Conservation (phyloP, 495 filamentous ascomycete species). For the Ramalina intermedia region DNA sequence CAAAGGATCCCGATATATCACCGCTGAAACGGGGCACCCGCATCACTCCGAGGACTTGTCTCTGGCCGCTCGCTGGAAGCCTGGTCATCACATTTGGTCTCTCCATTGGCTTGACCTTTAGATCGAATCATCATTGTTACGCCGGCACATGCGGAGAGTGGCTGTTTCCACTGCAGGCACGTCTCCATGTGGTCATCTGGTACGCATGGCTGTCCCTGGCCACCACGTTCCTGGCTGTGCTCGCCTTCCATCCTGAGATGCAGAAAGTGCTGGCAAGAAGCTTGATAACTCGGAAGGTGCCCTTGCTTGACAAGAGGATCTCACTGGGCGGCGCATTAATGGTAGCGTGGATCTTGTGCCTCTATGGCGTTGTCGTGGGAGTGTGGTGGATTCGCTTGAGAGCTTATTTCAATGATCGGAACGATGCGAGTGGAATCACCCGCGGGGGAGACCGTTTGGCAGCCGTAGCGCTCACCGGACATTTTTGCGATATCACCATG, state of each 20-base stretch:
- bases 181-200: slow-evolving; percentile 22
- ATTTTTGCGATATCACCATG: slow-evolving; percentile 21
- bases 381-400: slow-evolving; percentile 20
- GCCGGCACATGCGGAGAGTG: slow-evolving; percentile 22
- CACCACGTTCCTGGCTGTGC: slow-evolving; percentile 16
- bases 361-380: slow-evolving; percentile 18
- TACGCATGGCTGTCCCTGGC: slow-evolving; percentile 20
- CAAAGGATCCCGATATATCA: not conserved
- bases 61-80: slow-evolving; percentile 19
- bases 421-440: slow-evolving; percentile 8
- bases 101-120: slow-evolving; percentile 20
- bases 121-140: slow-evolving; percentile 22
- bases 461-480: slow-evolving; percentile 20
- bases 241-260: slow-evolving; percentile 19
- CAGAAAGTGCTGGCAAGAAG: slow-evolving; percentile 11
- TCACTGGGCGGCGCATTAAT: slow-evolving; percentile 14
- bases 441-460: slow-evolving; percentile 14
- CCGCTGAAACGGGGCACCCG: not conserved
- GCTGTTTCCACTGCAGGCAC: slow-evolving; percentile 21
- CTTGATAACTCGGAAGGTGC: slow-evolving; percentile 12
- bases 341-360: slow-evolving; percentile 14
- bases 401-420: slow-evolving; percentile 15
- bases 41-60: slow-evolving; percentile 22
- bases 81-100: slow-evolving; percentile 19
- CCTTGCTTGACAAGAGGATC: slow-evolving; percentile 15